Percentiles rank a stretch among this genome's conserved stretches.
Conservation (phyloP, 257 asterid species). For the Buddleja alternifolia region DNA sequence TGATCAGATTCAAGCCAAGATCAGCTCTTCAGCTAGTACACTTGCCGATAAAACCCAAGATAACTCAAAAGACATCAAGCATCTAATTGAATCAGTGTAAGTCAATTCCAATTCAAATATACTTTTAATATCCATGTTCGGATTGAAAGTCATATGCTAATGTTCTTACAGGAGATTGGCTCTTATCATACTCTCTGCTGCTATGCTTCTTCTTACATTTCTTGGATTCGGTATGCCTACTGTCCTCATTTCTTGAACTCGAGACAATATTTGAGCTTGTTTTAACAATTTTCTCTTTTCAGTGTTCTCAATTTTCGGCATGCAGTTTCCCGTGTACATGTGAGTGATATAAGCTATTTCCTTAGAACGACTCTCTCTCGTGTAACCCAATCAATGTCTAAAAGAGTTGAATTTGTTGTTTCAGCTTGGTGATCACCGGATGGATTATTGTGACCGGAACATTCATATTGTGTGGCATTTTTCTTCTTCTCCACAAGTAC, state of each 20-base stretch:
- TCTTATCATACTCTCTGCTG: slow-evolving; percentile 68
- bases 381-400: neutral
- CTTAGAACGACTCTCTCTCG: slow-evolving; percentile 27
- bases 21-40: slow-evolving; percentile 60
- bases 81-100: slow-evolving; percentile 54
- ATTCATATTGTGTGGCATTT: slow-evolving; percentile 78
- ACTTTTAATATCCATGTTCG: no score
- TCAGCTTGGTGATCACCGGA: slow-evolving; percentile 78
- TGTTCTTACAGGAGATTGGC: slow-evolving; percentile 75
- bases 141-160: neutral
- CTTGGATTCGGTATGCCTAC: slow-evolving; percentile 67
- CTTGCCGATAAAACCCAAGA: slow-evolving; percentile 48
- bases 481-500: slow-evolving; percentile 89
- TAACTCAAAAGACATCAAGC: slow-evolving; percentile 52
- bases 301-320: slow-evolving; percentile 76
- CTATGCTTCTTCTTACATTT: slow-evolving; percentile 73
- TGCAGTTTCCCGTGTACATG: slow-evolving; percentile 79
- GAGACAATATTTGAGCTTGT: neutral
- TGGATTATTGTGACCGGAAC: slow-evolving; percentile 93
- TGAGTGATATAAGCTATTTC: slow-evolving; percentile 44
- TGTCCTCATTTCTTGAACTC: neutral
- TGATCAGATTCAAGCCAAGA: slow-evolving; percentile 57
- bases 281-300: slow-evolving; percentile 39
- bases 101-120: slow-evolving; percentile 3
- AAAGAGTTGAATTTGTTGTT: slow-evolving; percentile 19